A percentile compares a stretch with the other conserved stretches of the same genome.
These are phyloP conservation scores for Ceratocystis ficicola DNA, from an alignment of 2,329 filamentous ascomycete species.

Conservation along the genomic window DNA sequence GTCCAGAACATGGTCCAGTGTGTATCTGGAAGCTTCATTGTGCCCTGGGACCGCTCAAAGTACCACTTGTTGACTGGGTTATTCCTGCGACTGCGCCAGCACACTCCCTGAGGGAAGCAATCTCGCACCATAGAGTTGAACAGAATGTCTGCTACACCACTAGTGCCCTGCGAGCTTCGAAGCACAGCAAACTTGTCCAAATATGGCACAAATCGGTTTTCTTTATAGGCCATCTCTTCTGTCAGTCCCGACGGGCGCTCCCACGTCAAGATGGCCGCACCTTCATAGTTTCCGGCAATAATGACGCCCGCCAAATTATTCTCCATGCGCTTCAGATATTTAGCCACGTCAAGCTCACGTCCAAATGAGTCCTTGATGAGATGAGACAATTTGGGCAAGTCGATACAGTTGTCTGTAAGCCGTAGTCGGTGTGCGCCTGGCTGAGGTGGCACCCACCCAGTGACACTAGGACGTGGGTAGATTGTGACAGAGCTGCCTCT, in stretches of 20 bases:
- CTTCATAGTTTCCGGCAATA: conserved; percentile 92
- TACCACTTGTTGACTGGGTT: conserved; percentile 99
- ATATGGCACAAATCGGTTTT: conserved; percentile 69
- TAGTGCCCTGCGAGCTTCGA: conserved; percentile 74
- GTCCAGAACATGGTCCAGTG: conserved; percentile 99
- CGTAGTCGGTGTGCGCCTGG: conserved; percentile 49
- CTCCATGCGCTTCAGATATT: conserved; percentile 73
- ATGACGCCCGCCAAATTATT: conserved; percentile 80
- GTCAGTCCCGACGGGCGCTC: conserved; percentile 56
- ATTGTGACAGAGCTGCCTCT: conserved; percentile 81
- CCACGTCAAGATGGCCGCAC: conserved; percentile 90
- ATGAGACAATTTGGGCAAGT: conserved; percentile 68
- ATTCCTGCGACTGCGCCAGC: conserved; percentile 78
- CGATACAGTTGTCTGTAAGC: conserved; percentile 68
- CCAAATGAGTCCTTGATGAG: conserved; percentile 91
- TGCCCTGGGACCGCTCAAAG: conserved; percentile 78
- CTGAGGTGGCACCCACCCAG: conserved; percentile 54
- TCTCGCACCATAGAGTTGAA: conserved; percentile 90
- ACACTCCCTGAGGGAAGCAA: conserved; percentile 79
- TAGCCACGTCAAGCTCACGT: conserved; percentile 66
- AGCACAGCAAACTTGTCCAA: conserved; percentile 95
- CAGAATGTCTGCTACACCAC: conserved; percentile 87
- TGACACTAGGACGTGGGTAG: conserved; percentile 57
- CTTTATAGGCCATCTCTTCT: conserved; percentile 42
- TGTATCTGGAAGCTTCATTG: conserved; percentile 65